These are phyloP conservation scores for Talaromyces sp. DNA, from an alignment of 2,329 filamentous ascomycete genomes.

Conservation along the genomic window DNA sequence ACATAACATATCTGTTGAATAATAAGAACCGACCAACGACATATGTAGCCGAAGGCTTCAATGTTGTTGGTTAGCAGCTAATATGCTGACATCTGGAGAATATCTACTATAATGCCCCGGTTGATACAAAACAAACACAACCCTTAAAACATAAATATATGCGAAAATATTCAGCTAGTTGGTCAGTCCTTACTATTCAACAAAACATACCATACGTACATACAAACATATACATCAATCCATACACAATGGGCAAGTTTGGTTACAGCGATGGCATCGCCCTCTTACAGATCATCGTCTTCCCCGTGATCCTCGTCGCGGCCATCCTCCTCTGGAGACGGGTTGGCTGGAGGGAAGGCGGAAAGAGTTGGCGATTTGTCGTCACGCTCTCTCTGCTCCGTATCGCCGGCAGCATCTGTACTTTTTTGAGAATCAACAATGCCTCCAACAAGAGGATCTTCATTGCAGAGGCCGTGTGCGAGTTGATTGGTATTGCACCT, in stretches of 20 bases:
- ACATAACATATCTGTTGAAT: too few species aligned
- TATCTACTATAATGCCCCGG: too few species aligned
- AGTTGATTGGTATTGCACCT: conserved; percentile 25
- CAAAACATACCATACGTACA: too few species aligned
- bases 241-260: background rate
- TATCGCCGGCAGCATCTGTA: background rate
- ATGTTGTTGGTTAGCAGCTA: too few species aligned
- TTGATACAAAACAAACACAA: too few species aligned
- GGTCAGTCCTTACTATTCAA: too few species aligned
- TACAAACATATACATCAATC: background rate
- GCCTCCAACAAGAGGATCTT: conserved; percentile 12
- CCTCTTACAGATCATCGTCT: background rate
- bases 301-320: background rate
- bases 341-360: background rate
- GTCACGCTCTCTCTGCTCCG: background rate
- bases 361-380: background rate
- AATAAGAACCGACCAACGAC: too few species aligned
- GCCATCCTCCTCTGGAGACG: background rate
- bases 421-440: background rate
- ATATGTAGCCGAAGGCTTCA: too few species aligned
- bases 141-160: too few species aligned
- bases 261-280: background rate
- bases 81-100: too few species aligned
- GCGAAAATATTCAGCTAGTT: too few species aligned
- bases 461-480: conserved; percentile 21